Evolutionary conservation across 345 rosid species (phyloP), one percentile per base, ranked within the genome.

Genomic region (Sisymbrium altissimum): DNA sequence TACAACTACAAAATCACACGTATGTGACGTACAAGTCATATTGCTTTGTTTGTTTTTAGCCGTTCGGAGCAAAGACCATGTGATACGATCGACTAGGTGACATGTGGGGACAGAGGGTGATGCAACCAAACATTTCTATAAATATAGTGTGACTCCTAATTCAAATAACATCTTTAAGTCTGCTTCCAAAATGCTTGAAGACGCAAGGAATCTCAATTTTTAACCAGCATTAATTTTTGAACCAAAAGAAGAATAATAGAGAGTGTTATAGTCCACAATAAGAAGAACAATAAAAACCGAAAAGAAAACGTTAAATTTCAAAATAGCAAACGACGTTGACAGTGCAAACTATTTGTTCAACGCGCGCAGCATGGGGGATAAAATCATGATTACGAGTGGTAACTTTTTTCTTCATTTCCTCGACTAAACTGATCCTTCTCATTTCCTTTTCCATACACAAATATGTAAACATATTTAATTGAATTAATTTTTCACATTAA

Each of bases 181-280:
- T 53, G 64, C 70, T 63, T 63, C 70, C 76, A 53, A 64, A 65
- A 63, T 23, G 71, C 71, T 48, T 45, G 15, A 55, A 65, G 77
- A 65, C 66, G 39, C 40, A 65, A 55, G 40, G 65, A 73, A 73
- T 64, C 71, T 73, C 65, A 41, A 14, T 18, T 63, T 14, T 27
- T 63, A 41, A 30, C 54, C 13, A 60, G 19, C 52, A 39, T 25
- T 25, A 18, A 6, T 33, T 6, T 33, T 30, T 30, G 6, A 30
- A 5, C 6, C 33, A 30, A 30, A 6, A 33, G 9, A 33, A 33
- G 38, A 33, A 9, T n/a, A n/a, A n/a, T n/a, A 33, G 50, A 35
- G 21, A 53, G 50, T 68, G 17, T 68, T 17, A 40, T 27, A 13
- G 11, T 45, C 23, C 23, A 45, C 49, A 17, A 39, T 10, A 9